phyloP scores from a whole-genome alignment of 2,329 filamentous ascomycete genomes.

The Neopestalotiopsis sp. region DNA sequence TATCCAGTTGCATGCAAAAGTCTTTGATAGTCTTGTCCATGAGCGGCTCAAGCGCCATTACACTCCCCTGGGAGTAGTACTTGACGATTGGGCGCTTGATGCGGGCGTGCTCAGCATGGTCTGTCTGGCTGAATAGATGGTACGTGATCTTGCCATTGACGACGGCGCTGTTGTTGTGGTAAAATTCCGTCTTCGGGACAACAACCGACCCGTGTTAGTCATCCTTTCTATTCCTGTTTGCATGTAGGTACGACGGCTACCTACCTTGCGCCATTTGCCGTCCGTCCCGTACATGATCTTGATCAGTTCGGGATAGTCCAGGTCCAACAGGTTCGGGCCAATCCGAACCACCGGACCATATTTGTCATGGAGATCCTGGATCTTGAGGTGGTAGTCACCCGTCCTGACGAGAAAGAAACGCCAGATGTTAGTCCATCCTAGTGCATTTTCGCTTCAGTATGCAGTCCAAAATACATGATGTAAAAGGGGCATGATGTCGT shows the following conservation, averaged over 20 bases:
- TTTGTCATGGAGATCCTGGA: constrained; percentile 41
- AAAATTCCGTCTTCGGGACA: constrained; percentile 33
- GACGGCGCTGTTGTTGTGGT: constrained; percentile 32
- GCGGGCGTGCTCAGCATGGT: constrained; percentile 28
- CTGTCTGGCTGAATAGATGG: constrained; percentile 36
- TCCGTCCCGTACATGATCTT: constrained; percentile 41
- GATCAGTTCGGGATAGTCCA: constrained; percentile 34
- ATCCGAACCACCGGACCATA: constrained; percentile 45
- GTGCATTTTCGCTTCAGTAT: not conserved
- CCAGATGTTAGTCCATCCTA: constrained; percentile 43
- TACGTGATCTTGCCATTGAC: constrained; percentile 37
- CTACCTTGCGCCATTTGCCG: constrained; percentile 36
- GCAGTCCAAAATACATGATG: not conserved
- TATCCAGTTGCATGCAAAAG: constrained; percentile 32
- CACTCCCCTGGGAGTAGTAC: constrained; percentile 31
- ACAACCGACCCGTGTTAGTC: not conserved
- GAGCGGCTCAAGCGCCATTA: constrained; percentile 31
- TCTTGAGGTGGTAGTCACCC: constrained; percentile 32
- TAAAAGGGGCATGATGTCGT: not conserved
- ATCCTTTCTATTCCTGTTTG: not conserved
- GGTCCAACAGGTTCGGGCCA: constrained; percentile 37
- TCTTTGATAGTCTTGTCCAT: constrained; percentile 34
- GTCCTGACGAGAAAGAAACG: constrained; percentile 33
- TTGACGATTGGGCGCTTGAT: constrained; percentile 34
- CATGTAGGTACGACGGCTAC: not conserved